These are phyloP conservation scores for Silybum marianum DNA, from an alignment of 129 eudicot genomes.

Conservation along the genomic window DNA sequence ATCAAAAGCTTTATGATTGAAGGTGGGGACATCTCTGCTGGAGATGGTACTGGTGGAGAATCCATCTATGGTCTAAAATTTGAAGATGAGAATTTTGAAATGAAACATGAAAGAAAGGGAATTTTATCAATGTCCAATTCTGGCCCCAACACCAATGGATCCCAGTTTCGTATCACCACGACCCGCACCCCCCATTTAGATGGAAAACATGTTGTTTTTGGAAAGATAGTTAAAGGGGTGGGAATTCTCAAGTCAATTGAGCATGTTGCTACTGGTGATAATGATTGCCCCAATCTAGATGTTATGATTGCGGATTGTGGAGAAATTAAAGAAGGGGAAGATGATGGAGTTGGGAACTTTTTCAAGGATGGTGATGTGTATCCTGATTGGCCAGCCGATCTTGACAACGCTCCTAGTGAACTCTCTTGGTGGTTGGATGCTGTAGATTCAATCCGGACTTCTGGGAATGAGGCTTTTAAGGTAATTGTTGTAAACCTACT, in stretches of 20 bases:
- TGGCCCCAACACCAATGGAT: constrained; percentile 84
- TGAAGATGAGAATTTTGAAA: constrained; percentile 79
- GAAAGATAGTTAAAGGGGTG: constrained; percentile 85
- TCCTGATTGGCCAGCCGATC: constrained; percentile 94
- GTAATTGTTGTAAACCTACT: constrained; percentile 28
- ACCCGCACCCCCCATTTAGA: constrained; percentile 89
- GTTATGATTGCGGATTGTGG: constrained; percentile 82
- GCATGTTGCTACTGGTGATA: constrained; percentile 70
- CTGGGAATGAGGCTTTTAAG: constrained; percentile 86
- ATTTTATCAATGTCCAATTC: constrained; percentile 92
- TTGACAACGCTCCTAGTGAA: constrained; percentile 61
- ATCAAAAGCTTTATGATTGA: constrained; percentile 74
- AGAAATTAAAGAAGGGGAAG: constrained; percentile 79
- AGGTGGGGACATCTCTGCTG: constrained; percentile 91
- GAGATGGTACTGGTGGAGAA: constrained; percentile 89
- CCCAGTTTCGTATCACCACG: constrained; percentile 84
- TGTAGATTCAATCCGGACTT: constrained; percentile 70
- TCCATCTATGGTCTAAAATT: constrained; percentile 82
- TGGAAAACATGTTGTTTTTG: constrained; percentile 94
- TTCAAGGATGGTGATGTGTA: constrained; percentile 85
- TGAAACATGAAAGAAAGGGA: constrained; percentile 95
- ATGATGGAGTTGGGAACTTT: constrained; percentile 76
- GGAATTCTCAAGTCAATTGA: constrained; percentile 87
- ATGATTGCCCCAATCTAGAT: constrained; percentile 64
- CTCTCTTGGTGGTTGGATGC: constrained; percentile 88